phyloP scores from a whole-genome alignment of 257 asterid genomes.

The Knoxia roxburghii region DNA sequence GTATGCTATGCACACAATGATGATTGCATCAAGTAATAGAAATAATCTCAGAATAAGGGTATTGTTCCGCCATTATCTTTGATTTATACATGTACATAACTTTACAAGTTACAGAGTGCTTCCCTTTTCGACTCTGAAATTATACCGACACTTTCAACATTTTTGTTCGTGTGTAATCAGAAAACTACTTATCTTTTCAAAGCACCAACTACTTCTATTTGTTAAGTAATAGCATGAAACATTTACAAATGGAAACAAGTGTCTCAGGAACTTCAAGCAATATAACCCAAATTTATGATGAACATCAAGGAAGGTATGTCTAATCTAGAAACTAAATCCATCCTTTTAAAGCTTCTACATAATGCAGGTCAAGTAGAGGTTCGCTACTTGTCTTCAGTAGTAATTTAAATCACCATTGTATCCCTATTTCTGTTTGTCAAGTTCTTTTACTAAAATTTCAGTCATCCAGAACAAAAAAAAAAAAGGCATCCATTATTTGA shows the following conservation, averaged over 20 bases:
- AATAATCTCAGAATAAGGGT: neutral
- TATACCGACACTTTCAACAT: neutral
- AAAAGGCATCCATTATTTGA: neutral
- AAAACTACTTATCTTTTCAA: too few relatives aligned
- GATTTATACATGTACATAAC: neutral
- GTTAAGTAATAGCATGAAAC: neutral
- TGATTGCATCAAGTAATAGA: neutral
- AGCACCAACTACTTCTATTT: neutral
- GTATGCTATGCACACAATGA: neutral
- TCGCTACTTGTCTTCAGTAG: neutral
- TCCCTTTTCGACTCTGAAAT: neutral
- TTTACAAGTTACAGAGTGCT: neutral
- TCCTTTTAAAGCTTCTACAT: neutral
- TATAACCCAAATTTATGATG: neutral
- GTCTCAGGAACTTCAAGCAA: neutral
- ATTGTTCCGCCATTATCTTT: neutral
- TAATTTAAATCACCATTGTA: neutral
- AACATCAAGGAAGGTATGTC: neutral
- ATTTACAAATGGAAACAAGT: neutral
- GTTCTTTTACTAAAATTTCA: neutral
- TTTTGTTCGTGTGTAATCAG: too few relatives aligned
- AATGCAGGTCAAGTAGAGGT: neutral
- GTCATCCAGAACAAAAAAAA: neutral
- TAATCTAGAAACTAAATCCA: neutral
- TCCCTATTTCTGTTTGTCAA: neutral